Evolutionary conservation across 345 rosid genomes (phyloP).

Genomic region (Melaleuca quinquenervia): DNA sequence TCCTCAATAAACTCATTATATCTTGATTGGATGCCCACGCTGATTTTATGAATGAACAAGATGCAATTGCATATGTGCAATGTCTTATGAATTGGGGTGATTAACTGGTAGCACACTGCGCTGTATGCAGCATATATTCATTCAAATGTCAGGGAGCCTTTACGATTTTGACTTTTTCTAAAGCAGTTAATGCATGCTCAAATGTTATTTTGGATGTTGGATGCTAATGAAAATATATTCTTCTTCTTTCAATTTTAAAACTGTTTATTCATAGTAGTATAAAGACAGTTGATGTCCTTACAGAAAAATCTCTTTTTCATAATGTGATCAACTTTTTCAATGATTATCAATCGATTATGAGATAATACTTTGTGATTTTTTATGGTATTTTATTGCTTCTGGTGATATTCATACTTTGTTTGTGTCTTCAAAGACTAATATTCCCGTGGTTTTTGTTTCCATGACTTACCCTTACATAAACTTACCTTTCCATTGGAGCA

Average conservation of each 20-base stretch:
- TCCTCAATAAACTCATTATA: not conserved
- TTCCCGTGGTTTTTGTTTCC: not conserved
- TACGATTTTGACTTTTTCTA: not conserved
- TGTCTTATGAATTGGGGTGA: not conserved
- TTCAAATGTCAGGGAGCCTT: not conserved
- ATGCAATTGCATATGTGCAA: not conserved
- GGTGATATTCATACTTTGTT: not conserved
- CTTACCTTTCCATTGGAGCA: not conserved
- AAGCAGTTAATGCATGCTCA: not conserved
- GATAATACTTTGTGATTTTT: not conserved
- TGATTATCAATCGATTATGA: not conserved
- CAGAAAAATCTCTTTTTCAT: not conserved
- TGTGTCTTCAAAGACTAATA: not conserved
- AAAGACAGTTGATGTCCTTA: not conserved
- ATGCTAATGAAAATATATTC: not conserved
- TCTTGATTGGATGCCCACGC: not conserved
- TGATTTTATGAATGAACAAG: not conserved
- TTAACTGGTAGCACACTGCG: not conserved
- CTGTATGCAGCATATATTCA: not conserved
- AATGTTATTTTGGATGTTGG: not conserved
- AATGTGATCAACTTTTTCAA: not conserved
- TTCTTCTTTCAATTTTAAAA: not conserved
- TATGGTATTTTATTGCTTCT: not conserved
- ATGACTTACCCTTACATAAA: not conserved
- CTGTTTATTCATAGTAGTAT: not conserved